Base-by-base conservation (phyloP, 768 basidiomycete genomes). In the Lyophyllum decastes region DNA sequence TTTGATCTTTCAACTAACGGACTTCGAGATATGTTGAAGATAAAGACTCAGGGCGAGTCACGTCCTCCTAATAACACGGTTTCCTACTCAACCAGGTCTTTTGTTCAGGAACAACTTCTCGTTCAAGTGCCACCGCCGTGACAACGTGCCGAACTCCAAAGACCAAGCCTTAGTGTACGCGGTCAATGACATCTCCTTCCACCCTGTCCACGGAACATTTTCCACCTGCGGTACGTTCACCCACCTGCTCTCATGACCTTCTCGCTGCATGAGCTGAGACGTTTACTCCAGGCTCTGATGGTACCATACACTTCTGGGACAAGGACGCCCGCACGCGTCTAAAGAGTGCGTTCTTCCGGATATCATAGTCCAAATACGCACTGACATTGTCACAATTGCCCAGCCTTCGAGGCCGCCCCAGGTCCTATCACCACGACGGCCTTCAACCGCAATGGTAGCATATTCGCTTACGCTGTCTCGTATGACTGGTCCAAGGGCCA, bases 401-500 rank as follows among this genome's bases (percentile, higher is more conserved):
- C 63, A 89, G 89, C 88, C 9, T 92, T 94, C 70, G 91, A 94
- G 4, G 73, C 84, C 2, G 78, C 79, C 1, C 83, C 87, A 1
- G 89, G 86, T 22, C 94, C 95, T 0, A 90, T 97, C 59, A 76
- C 90, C 19, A 81, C 89, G 8, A 88, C 88, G 9, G 79, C 86
- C 3, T 98, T 96, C 80, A 97, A 94, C 76, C 88, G 89, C 59
- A 92, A 84, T 24, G 93, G 93, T 26, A 86, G 78, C 27, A 91
- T 97, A 61, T 93, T 97, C 67, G 95, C 94, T 0, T 97, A 97
- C 63, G 89, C 94, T 0, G 73, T 96, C 22, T 94, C 93, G 12
- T 96, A 96, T 62, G 94, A 96, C 67, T 96, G 94, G 94, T 90
- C 88, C 16, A 94, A 94, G 69, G 93, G 94, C 8, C 90, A 94